Percentiles rank a stretch among this genome's conserved stretches.
Conservation (phyloP, 129 eudicot genomes). For the Artemisia annua region DNA sequence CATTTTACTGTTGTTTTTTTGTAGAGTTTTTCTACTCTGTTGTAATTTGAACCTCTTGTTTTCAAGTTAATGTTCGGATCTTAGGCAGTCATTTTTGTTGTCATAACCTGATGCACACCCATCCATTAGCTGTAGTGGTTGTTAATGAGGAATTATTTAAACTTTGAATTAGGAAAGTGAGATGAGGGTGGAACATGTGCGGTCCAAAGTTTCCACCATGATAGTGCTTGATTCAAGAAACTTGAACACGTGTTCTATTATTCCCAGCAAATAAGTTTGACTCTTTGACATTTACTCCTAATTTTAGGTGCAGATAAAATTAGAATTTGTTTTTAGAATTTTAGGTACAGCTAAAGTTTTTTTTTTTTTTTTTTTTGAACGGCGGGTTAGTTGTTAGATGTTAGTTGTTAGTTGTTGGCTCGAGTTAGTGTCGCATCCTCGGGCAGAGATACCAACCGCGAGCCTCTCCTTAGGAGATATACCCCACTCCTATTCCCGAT, state of each 20-base stretch:
- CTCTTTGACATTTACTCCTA: neutral
- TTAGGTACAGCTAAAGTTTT: neutral
- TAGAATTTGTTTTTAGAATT: neutral
- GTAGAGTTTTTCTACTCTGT: neutral
- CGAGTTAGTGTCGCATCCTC: no score
- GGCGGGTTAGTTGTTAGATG: no score
- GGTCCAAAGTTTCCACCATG: neutral
- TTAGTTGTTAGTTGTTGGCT: no score
- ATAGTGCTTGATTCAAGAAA: neutral
- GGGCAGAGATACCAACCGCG: no score
- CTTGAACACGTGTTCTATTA: neutral
- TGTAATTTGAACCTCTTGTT: neutral
- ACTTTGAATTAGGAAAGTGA: neutral
- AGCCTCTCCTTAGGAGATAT: no score
- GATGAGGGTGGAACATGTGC: neutral
- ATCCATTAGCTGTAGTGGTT: no score
- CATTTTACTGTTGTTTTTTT: neutral
- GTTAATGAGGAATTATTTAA: neutral
- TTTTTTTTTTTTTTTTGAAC: no score
- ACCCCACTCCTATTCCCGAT: no score
- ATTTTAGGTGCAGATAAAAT: neutral
- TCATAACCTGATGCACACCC: no score
- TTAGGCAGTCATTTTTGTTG: no score
- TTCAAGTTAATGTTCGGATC: no score
- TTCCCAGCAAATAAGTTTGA: neutral